These are phyloP conservation scores for Cyberlindnera suaveolens DNA, from an alignment of 805 yeast genomes.

Conservation along the genomic window DNA sequence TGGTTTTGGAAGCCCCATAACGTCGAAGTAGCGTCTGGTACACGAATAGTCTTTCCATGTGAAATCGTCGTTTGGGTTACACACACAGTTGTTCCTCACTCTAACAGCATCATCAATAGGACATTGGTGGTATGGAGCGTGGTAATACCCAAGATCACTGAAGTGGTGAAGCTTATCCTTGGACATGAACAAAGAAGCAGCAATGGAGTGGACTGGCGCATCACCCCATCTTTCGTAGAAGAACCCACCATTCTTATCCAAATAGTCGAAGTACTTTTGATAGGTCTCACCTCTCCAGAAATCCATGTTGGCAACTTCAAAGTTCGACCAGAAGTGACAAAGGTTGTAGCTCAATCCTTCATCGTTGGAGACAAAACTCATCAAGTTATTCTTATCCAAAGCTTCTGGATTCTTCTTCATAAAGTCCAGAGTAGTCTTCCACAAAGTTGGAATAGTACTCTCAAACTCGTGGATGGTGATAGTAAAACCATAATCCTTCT, in stretches of 20 bases:
- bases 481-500: constrained; percentile 71
- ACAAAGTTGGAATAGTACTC: constrained; percentile 67
- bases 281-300: constrained; percentile 76
- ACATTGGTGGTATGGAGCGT: constrained; percentile 76
- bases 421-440: constrained; percentile 66
- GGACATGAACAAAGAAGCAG: constrained; percentile 72
- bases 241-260: constrained; percentile 85
- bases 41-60: constrained; percentile 75
- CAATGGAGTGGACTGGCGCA: constrained; percentile 88
- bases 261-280: constrained; percentile 57
- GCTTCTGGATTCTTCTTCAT: constrained; percentile 53
- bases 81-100: constrained; percentile 58
- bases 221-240: constrained; percentile 94
- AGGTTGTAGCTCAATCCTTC: constrained; percentile 67
- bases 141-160: constrained; percentile 80
- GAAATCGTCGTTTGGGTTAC: constrained; percentile 65
- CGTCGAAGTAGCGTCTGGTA: constrained; percentile 53
- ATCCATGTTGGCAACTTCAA: constrained; percentile 69
- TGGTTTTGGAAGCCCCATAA: constrained; percentile 53
- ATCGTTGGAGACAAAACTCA: constrained; percentile 68
- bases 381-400: constrained; percentile 53
- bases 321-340: constrained; percentile 91
- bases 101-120: constrained; percentile 63
- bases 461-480: constrained; percentile 71
- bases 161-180: constrained; percentile 71